phyloP scores from a whole-genome alignment of 768 basidiomycete species.

The Lactarius indigo region DNA sequence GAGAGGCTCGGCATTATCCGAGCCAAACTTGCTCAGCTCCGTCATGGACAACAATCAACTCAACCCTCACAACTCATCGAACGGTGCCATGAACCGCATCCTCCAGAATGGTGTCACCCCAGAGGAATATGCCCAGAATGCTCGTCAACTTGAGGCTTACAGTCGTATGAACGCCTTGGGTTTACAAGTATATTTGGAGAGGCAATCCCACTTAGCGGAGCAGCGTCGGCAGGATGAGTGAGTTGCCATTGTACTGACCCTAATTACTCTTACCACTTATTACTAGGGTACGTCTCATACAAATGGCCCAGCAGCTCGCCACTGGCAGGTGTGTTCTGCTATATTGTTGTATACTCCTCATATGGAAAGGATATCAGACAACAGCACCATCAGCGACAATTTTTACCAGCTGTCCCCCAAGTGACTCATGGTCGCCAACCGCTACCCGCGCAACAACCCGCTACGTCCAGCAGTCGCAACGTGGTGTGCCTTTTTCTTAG shows the following conservation, averaged over 20 bases:
- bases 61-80: not conserved
- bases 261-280: not conserved
- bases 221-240: constrained; percentile 21
- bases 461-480: not conserved
- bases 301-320: constrained; percentile 18
- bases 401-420: not conserved
- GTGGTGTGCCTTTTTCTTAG: not conserved
- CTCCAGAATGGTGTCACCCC: constrained; percentile 18
- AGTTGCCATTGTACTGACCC: not conserved
- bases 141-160: constrained; percentile 16
- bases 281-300: constrained; percentile 14
- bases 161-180: constrained; percentile 17
- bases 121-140: constrained; percentile 19
- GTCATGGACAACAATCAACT: constrained; percentile 14
- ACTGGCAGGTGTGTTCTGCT: constrained; percentile 8
- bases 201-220: constrained; percentile 11
- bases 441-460: not conserved
- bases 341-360: not conserved
- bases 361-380: constrained; percentile 11
- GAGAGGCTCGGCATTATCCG: not conserved
- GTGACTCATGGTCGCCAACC: not conserved
- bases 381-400: constrained; percentile 4
- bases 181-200: constrained; percentile 18
- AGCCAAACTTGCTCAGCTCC: not conserved
- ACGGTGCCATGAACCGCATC: not conserved